phyloP scores from a whole-genome alignment of 495 filamentous ascomycete species.

The Talaromyces stipitatus region DNA sequence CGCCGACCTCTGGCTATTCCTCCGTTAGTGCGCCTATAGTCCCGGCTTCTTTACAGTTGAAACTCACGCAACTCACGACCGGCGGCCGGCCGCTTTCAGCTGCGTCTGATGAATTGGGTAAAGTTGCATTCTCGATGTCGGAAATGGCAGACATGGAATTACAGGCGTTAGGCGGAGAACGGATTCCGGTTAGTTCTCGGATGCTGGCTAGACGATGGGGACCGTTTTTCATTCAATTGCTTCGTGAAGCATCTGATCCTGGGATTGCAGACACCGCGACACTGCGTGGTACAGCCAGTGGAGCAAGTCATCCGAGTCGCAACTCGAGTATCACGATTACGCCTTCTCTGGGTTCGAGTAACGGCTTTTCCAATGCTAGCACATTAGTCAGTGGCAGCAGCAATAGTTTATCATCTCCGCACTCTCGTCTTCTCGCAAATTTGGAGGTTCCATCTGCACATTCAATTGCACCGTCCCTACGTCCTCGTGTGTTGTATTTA shows the following conservation, averaged over 20 bases:
- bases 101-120: constrained; percentile 79
- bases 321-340: constrained; percentile 85
- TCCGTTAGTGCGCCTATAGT: constrained; percentile 68
- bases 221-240: constrained; percentile 84
- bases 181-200: constrained; percentile 87
- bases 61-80: constrained; percentile 55
- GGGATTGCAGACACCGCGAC: constrained; percentile 43
- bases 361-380: constrained; percentile 54
- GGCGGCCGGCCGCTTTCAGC: constrained; percentile 60
- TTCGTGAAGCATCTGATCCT: constrained; percentile 60
- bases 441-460: constrained; percentile 37
- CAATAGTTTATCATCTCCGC: constrained; percentile 33
- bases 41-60: constrained; percentile 47
- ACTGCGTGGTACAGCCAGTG: constrained; percentile 33
- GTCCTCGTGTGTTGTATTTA: constrained; percentile 83
- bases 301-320: constrained; percentile 39
- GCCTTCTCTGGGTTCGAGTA: constrained; percentile 49
- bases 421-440: constrained; percentile 37
- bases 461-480: constrained; percentile 57
- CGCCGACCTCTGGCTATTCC: constrained; percentile 69
- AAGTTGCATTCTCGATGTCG: constrained; percentile 63
- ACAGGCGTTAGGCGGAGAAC: constrained; percentile 78
- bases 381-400: constrained; percentile 35
- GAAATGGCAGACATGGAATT: constrained; percentile 98
- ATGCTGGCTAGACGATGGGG: constrained; percentile 86